A percentile compares a stretch with the other conserved stretches of the same genome.
Evolutionary conservation across 2,329 filamentous ascomycete species (phyloP).

Genomic region (Metarhizium robertsii): DNA sequence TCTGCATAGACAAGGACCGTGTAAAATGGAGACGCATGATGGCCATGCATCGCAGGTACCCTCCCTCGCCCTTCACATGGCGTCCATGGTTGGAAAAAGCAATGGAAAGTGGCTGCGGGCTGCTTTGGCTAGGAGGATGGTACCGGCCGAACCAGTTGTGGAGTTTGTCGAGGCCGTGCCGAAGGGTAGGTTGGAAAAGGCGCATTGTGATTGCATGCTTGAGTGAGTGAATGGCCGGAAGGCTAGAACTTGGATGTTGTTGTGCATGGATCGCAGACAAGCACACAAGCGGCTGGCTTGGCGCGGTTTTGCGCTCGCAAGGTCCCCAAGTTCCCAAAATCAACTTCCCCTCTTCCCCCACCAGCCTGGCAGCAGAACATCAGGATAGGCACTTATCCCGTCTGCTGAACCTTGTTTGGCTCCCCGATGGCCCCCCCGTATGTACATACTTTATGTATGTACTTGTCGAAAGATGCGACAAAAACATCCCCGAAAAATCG

Average conservation of each 20-base stretch:
- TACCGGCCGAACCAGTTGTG: too few species aligned
- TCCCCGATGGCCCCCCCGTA: too few species aligned
- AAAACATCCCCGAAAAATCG: too few species aligned
- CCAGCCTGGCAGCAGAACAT: not conserved
- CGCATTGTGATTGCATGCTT: not conserved
- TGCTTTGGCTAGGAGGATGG: too few species aligned
- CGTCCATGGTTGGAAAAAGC: too few species aligned
- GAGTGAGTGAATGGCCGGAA: not conserved
- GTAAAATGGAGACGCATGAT: not conserved
- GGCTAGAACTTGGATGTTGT: not conserved
- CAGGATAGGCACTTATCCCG: too few species aligned
- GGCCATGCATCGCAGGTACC: not conserved
- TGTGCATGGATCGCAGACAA: not conserved
- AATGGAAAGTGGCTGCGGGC: too few species aligned
- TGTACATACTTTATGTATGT: too few species aligned
- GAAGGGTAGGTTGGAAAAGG: not conserved
- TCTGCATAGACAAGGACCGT: not conserved
- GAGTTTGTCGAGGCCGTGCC: not conserved
- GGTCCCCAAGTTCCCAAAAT: not conserved
- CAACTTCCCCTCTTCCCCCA: not conserved
- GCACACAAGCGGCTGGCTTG: not conserved
- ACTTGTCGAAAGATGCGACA: too few species aligned
- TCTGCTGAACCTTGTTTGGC: too few species aligned
- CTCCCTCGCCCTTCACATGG: too few species aligned
- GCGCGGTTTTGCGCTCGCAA: constrained; percentile 9